These are phyloP conservation scores for Farysia itapuensis DNA, from an alignment of 1,284 basidiomycete species.

Conservation along the genomic window DNA sequence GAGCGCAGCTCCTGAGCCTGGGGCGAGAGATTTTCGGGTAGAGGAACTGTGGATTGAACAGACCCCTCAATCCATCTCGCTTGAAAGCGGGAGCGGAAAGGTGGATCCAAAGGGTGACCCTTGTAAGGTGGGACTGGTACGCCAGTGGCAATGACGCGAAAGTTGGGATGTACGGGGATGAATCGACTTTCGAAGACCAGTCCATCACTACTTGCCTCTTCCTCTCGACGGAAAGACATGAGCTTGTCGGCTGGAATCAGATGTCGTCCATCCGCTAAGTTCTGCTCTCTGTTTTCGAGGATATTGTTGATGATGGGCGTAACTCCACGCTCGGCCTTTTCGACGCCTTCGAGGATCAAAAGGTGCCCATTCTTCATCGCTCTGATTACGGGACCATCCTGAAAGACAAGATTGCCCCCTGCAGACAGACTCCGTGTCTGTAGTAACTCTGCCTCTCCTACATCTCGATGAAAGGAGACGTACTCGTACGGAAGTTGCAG, in stretches of 20 bases:
- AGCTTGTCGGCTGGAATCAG: slow-evolving; percentile 59
- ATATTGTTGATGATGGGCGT: slow-evolving; percentile 61
- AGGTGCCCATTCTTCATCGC: slow-evolving; percentile 60
- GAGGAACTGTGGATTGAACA: slow-evolving; percentile 29
- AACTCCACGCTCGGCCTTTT: slow-evolving; percentile 59
- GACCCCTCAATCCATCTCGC: slow-evolving; percentile 57
- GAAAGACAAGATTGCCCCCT: slow-evolving; percentile 56
- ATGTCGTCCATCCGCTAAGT: slow-evolving; percentile 60
- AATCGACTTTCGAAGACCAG: slow-evolving; percentile 29
- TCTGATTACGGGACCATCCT: slow-evolving; percentile 58
- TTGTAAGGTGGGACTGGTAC: slow-evolving; percentile 59
- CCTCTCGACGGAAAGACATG: slow-evolving; percentile 28
- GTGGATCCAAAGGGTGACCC: slow-evolving; percentile 60
- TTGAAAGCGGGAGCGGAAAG: slow-evolving; percentile 61
- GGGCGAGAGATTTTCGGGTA: slow-evolving; percentile 14
- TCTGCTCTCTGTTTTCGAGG: slow-evolving; percentile 59
- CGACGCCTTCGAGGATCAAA: slow-evolving; percentile 60
- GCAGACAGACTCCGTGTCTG: slow-evolving; percentile 55
- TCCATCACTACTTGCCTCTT: slow-evolving; percentile 17
- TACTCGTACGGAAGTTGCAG: slow-evolving; percentile 59
- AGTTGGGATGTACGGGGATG: slow-evolving; percentile 59
- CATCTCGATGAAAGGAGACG: slow-evolving; percentile 60
- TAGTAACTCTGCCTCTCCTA: slow-evolving; percentile 60
- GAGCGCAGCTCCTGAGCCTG: slow-evolving; percentile 32
- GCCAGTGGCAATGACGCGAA: slow-evolving; percentile 60